Conservation (phyloP, 495 filamentous ascomycete species). For the Pyrenula massariospora region DNA sequence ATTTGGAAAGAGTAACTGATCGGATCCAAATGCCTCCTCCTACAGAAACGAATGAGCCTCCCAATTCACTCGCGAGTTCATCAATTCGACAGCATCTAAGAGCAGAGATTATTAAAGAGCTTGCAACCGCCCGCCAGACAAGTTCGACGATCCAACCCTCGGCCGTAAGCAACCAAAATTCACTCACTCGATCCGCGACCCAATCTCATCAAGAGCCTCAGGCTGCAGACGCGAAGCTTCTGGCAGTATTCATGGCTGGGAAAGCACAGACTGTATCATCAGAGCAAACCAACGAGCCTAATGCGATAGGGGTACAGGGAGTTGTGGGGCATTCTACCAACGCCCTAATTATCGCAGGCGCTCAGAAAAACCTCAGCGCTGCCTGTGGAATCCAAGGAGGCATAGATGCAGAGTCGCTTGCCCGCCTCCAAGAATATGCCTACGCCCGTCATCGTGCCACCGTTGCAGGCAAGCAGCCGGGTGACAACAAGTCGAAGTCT, state of each 20-base stretch:
- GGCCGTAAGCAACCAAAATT: too few relatives aligned
- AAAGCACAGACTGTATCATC: not conserved
- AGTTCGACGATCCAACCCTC: too few relatives aligned
- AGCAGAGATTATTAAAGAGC: too few relatives aligned
- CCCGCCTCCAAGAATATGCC: not conserved
- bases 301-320: not conserved
- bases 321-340: not conserved
- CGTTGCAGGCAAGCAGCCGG: too few relatives aligned
- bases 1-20: not conserved
- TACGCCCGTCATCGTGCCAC: too few relatives aligned
- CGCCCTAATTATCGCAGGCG: not conserved
- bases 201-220: too few relatives aligned
- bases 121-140: too few relatives aligned
- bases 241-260: not conserved
- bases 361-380: not conserved
- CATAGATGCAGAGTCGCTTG: not conserved
- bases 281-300: not conserved
- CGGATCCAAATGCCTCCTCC: not conserved
- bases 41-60: not conserved
- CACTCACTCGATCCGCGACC: too few relatives aligned
- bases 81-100: not conserved
- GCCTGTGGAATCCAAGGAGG: not conserved
- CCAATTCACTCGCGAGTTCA: not conserved
- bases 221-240: not conserved
- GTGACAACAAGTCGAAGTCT: too few relatives aligned